Percentiles rank a stretch among this genome's conserved stretches.
phyloP scores from a whole-genome alignment of 306 rosid species.

The Ceratonia siliqua region DNA sequence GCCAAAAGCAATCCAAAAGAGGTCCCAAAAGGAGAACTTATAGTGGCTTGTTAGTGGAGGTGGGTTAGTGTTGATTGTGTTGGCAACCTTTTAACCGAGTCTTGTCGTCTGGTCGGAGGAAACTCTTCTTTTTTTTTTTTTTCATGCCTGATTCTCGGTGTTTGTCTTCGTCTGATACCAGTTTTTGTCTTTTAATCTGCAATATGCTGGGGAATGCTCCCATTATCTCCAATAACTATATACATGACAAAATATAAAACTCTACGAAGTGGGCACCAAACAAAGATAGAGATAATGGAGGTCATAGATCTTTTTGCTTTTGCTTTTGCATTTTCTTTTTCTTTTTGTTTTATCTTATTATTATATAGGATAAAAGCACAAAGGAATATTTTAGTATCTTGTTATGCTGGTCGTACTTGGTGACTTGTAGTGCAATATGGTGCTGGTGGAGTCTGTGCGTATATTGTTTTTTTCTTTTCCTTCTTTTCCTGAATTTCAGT shows the following conservation, averaged over 20 bases:
- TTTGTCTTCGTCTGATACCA: constrained; percentile 48
- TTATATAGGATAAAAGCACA: constrained; percentile 32
- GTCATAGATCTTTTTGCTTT: not conserved
- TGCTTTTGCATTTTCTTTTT: not conserved
- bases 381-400: constrained; percentile 8
- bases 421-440: constrained; percentile 37
- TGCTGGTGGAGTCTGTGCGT: constrained; percentile 22
- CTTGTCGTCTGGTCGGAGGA: constrained; percentile 79
- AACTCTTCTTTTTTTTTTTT: constrained; percentile 42
- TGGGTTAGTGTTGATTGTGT: constrained; percentile 69
- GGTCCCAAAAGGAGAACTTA: constrained; percentile 50
- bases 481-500: not conserved
- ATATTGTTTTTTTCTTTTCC: not conserved
- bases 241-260: constrained; percentile 45
- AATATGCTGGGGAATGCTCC: constrained; percentile 22
- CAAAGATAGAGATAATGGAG: constrained; percentile 12
- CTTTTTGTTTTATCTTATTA: constrained; percentile 23
- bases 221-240: constrained; percentile 33
- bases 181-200: constrained; percentile 36
- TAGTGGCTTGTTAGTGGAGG: constrained; percentile 58
- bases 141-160: constrained; percentile 62
- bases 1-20: constrained; percentile 57
- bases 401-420: constrained; percentile 31
- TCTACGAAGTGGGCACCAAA: constrained; percentile 34
- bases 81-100: constrained; percentile 50